Base-by-base conservation (phyloP, 106 monocot species). In the Dendrobium officinale region DNA sequence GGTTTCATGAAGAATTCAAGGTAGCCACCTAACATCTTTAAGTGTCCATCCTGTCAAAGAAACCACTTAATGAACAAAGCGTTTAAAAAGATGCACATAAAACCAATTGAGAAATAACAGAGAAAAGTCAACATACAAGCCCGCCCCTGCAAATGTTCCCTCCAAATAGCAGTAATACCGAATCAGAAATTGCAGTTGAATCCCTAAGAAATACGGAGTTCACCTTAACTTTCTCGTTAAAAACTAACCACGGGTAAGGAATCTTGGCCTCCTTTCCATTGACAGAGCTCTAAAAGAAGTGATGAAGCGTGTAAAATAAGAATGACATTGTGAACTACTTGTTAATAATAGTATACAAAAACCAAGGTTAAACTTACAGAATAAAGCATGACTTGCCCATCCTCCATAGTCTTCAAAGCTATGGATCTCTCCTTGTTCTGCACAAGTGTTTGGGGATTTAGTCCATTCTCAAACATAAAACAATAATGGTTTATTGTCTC, bases 201-300 rank as follows among this genome's bases (percentile, higher is more conserved):
- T 99, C 99, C 19, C 99, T 93, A 58, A 95, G 85, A 77, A 99
- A 99, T 18, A 99, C 99, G 0, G 99, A 86, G 76, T 99, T 99
- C 40, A 99, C 99, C 84, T 99, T 99, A 77, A 99, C 91, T 86
- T 99, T 99, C 87, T 99, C 99, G 80, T 99, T 99, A 76, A 99
- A 99, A 70, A 99, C 93, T 73, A 99, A 79, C 99, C 99, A 99
- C 31, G 99, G 99, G 75, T 87, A 95, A 76, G 93, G 95, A 88
- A 99, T 93, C 59, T 82, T 95, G 73, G 88, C 80, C 67, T 99
- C 99, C 37, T 85, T 86, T 4, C 93, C 99, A 86, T 99, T 99
- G 66, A 99, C 99, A 54, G 99, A 99, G 84, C 81, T 99, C 99
- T 99, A 78, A 18, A 80, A 4, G 78, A 83, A n/a, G 20, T 79